These are phyloP conservation scores for Paspalum vaginatum DNA, from an alignment of 176 grass and related monocot species.

Conservation along the genomic window DNA sequence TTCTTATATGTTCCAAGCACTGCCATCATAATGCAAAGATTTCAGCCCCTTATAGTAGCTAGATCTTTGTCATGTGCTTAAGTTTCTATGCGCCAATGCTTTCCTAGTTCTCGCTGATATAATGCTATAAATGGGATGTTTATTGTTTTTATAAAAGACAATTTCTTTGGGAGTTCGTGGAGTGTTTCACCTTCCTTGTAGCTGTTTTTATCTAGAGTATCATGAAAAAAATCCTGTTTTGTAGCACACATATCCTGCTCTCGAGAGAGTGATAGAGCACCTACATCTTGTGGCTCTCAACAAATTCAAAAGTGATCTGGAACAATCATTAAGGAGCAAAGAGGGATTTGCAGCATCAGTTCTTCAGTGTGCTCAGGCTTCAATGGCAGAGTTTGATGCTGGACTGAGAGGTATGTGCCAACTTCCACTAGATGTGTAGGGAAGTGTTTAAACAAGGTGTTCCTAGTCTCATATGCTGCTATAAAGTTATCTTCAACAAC, in stretches of 20 bases:
- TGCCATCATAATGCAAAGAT: neutral
- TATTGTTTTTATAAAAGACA: neutral
- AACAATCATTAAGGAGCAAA: conserved; percentile 52
- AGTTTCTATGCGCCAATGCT: neutral
- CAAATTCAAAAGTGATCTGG: conserved; percentile 83
- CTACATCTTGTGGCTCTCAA: conserved; percentile 53
- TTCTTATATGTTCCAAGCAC: neutral
- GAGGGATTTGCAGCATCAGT: conserved; percentile 63
- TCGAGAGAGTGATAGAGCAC: conserved; percentile 62
- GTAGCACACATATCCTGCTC: conserved; percentile 61
- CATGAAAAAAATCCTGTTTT: conserved; percentile 30
- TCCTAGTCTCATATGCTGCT: neutral
- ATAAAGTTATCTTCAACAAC: neutral
- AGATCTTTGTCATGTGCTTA: conserved; percentile 8
- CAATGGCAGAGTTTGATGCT: conserved; percentile 61
- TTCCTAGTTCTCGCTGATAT: conserved; percentile 9
- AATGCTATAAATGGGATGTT: conserved; percentile 11
- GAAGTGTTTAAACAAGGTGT: neutral
- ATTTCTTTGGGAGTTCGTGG: conserved; percentile 1
- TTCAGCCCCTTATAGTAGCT: neutral
- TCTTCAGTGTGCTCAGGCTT: conserved; percentile 54
- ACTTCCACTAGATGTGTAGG: conserved; percentile 10
- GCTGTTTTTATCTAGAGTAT: conserved; percentile 29
- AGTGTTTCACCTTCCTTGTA: conserved; percentile 5
- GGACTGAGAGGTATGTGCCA: conserved; percentile 58